Conservation (phyloP, 495 filamentous ascomycete species). For the Xylaria cubensis region DNA sequence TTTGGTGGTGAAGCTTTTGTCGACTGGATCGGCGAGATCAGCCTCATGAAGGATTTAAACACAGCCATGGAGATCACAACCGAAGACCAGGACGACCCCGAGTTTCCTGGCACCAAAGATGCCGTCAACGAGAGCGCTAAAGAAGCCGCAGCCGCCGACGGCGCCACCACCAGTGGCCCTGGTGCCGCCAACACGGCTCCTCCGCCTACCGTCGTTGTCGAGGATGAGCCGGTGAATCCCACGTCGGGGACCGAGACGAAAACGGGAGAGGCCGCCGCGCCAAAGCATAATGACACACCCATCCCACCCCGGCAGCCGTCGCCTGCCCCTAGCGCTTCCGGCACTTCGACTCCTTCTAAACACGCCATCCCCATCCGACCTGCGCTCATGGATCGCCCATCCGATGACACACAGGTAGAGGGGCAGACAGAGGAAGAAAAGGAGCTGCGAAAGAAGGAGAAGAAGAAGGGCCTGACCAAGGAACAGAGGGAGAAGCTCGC, state of each 20-base stretch:
- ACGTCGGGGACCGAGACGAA: conserved; percentile 11
- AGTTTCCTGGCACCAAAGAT: conserved; percentile 56
- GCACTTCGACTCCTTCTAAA: conserved; percentile 47
- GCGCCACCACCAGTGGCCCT: too few species aligned
- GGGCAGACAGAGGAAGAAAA: conserved; percentile 78
- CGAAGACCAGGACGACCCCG: conserved; percentile 67
- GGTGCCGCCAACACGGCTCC: conserved; percentile 33
- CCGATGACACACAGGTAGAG: conserved; percentile 78
- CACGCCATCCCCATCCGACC: conserved; percentile 73
- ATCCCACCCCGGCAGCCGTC: conserved; percentile 41
- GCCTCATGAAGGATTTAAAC: conserved; percentile 88
- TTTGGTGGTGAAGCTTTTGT: conserved; percentile 97
- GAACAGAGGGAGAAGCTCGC: conserved; percentile 91
- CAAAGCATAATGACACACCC: conserved; percentile 33
- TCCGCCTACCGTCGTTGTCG: conserved; percentile 50
- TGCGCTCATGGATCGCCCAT: conserved; percentile 86
- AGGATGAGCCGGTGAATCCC: conserved; percentile 47
- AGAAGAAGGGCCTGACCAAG: conserved; percentile 84
- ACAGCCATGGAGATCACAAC: conserved; percentile 91
- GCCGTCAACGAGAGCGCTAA: conserved; percentile 57
- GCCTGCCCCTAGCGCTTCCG: conserved; percentile 62
- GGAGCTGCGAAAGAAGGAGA: conserved; percentile 71
- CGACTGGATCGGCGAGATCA: conserved; percentile 90
- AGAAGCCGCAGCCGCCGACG: conserved; percentile 33
- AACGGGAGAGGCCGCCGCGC: conserved; percentile 27